Base-by-base conservation (phyloP, 495 filamentous ascomycete genomes). In the Filosporella fistucella region DNA sequence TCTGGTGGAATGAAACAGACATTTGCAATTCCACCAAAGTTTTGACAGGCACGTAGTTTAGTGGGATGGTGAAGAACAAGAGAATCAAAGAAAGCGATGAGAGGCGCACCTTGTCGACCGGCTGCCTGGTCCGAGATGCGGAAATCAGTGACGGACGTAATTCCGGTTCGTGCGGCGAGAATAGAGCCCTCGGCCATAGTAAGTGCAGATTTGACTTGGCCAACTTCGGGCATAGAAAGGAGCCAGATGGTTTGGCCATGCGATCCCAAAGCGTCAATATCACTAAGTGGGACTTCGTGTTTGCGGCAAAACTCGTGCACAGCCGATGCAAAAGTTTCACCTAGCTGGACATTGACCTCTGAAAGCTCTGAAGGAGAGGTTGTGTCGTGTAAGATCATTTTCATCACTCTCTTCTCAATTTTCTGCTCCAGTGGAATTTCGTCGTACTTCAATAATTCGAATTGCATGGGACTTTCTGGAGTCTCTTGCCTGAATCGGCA, bases 241-340 rank as follows among this genome's bases (percentile, higher is more conserved):
- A 78, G 64, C 75, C 74, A 81, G 35, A 81, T 79, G 2, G 77
- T 80, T 51, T 80, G 76, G 10, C 76, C 77, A 42, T 80, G 75
- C 10, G 73, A 77, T 13, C 75, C 77, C n/a, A 81, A 58, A 20
- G 67, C 66, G 34, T 80, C 76, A 39, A 81, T 74, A 6, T 63
- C 59, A 42, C 67, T 62, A 34, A 76, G 61, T 28, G 72, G 64
- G 28, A 77, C 57, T 74, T 62, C 25, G 74, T 65, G 18, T 64
- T 58, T 46, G 67, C 71, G 60, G n/a, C n/a, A n/a, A n/a, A 62
- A 78, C 26, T 68, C 59, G 33, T 69, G 66, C 28, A 67, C 72
- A 7, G 75, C 70, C 1, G 65, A 58, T 10, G 72, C 69, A 47
- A 78, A 78, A 12, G 66, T 69, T 60, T 77, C 73, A 14, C 73